Evolutionary conservation across 345 rosid species (phyloP).

Genomic region (Chamaenerion angustifolium): DNA sequence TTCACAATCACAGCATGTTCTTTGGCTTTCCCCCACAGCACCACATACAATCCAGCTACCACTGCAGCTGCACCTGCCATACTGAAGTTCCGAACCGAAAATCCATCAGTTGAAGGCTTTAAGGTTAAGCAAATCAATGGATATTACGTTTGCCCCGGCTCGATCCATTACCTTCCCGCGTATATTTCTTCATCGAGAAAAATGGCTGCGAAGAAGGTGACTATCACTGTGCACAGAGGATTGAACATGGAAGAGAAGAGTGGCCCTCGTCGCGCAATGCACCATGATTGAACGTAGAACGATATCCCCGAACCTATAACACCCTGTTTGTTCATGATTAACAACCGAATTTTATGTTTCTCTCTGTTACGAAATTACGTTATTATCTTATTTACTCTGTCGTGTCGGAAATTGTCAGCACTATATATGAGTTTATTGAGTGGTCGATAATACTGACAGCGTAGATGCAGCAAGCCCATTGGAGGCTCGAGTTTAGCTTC

Average conservation of each 20-base stretch:
- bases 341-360: too few species aligned
- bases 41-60: constrained; percentile 14
- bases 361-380: too few species aligned
- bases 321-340: constrained; percentile 21
- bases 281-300: constrained; percentile 60
- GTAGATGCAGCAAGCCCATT: constrained; percentile 25
- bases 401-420: too few species aligned
- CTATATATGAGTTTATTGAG: too few species aligned
- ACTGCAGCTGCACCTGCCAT: constrained; percentile 15
- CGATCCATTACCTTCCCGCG: constrained; percentile 26
- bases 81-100: constrained; percentile 5
- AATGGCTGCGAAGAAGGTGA: constrained; percentile 38
- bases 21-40: constrained; percentile 23
- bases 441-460: constrained; percentile 19
- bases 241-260: constrained; percentile 52
- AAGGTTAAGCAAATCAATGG: neutral
- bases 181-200: constrained; percentile 39
- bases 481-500: constrained; percentile 37
- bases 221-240: constrained; percentile 49
- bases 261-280: constrained; percentile 46
- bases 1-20: constrained; percentile 3
- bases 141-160: neutral
- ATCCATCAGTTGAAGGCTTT: neutral
- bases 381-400: too few species aligned
- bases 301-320: constrained; percentile 28